phyloP scores from a whole-genome alignment of 2,329 filamentous ascomycete species.

The Onygena corvina region DNA sequence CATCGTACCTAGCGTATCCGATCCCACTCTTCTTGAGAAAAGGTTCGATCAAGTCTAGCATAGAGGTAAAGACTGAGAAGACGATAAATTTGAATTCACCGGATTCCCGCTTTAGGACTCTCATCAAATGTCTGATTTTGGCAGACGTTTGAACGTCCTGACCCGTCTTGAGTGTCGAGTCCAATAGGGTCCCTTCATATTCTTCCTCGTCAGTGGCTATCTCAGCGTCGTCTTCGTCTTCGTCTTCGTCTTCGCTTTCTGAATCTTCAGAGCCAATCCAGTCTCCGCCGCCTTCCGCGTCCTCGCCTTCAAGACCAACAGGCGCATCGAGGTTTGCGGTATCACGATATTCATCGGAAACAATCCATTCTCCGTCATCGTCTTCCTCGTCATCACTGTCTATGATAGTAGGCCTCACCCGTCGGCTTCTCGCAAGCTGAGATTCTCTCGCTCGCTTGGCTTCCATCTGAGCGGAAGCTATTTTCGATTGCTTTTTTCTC shows the following conservation, averaged over 20 bases:
- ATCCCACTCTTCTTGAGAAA: constrained; percentile 67
- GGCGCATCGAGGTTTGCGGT: constrained; percentile 56
- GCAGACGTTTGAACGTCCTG: constrained; percentile 51
- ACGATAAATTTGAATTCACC: constrained; percentile 90
- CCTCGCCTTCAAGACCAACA: constrained; percentile 75
- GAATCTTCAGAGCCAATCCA: constrained; percentile 63
- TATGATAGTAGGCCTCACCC: constrained; percentile 36
- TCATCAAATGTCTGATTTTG: constrained; percentile 78
- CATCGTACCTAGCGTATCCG: constrained; percentile 81
- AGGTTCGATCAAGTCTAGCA: constrained; percentile 92
- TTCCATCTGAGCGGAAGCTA: constrained; percentile 30
- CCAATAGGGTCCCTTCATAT: constrained; percentile 25
- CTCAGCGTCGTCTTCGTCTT: constrained; percentile 24
- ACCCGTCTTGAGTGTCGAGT: constrained; percentile 23
- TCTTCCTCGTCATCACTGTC: constrained; percentile 48
- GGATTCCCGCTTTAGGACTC: constrained; percentile 67
- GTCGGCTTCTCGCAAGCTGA: constrained; percentile 21
- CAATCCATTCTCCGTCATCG: constrained; percentile 67
- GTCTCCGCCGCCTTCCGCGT: constrained; percentile 76
- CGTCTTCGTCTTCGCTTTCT: constrained; percentile 31
- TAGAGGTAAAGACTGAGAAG: constrained; percentile 95
- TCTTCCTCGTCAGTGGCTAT: constrained; percentile 29
- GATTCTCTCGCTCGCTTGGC: constrained; percentile 15
- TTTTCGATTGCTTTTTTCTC: constrained; percentile 21
- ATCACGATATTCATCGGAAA: constrained; percentile 53